Percentiles rank a stretch among this genome's conserved stretches.
phyloP scores from a whole-genome alignment of 2,329 filamentous ascomycete species.

The Colletotrichum liaoningense region DNA sequence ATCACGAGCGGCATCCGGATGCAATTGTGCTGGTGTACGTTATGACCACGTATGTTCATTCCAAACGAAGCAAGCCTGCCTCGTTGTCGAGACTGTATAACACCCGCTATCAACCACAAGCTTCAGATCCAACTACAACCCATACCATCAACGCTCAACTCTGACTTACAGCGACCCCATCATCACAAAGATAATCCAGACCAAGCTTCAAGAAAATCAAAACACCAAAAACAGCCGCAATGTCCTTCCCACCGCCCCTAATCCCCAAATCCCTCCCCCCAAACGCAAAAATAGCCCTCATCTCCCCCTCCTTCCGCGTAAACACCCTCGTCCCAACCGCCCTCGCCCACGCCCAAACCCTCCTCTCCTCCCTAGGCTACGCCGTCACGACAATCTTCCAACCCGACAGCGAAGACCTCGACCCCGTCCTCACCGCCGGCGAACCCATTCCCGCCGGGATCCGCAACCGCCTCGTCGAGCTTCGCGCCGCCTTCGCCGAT shows the following conservation, averaged over 20 bases:
- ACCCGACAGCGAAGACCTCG: neutral
- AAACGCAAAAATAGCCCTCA: conserved; percentile 51
- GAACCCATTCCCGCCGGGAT: conserved; percentile 47
- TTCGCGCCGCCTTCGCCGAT: conserved; percentile 52
- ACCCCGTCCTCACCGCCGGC: conserved; percentile 36
- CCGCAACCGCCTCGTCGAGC: conserved; percentile 49
- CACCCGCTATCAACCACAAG: neutral
- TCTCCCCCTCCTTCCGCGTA: conserved; percentile 53
- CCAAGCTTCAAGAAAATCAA: neutral
- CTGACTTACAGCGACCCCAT: neutral
- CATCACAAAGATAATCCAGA: neutral
- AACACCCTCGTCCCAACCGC: conserved; percentile 44
- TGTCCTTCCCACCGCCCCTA: conserved; percentile 33
- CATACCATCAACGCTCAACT: neutral
- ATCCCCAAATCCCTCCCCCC: conserved; percentile 44
- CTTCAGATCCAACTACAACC: neutral
- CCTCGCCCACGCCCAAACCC: conserved; percentile 43
- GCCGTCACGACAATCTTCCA: conserved; percentile 46
- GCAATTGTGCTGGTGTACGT: neutral
- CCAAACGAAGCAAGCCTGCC: neutral
- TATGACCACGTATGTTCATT: neutral
- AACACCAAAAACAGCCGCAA: neutral
- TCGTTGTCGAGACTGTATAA: neutral
- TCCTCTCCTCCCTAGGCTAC: conserved; percentile 48
- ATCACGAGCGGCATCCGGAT: neutral